A percentile compares a stretch with the other conserved stretches of the same genome.
These are phyloP conservation scores for Corylus americana DNA, from an alignment of 306 rosid species.

Conservation along the genomic window DNA sequence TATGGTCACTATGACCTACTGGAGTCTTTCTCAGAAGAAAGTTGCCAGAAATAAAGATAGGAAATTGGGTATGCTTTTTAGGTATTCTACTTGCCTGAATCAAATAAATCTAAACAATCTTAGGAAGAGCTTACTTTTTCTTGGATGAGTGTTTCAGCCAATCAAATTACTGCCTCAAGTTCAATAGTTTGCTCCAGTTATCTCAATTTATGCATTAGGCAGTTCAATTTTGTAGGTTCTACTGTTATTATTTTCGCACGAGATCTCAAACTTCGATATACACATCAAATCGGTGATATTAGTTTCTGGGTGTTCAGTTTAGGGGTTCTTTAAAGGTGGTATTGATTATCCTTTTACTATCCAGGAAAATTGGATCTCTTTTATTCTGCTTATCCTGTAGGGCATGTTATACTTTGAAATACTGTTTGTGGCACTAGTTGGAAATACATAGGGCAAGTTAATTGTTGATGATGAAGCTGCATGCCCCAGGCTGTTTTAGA, in stretches of 20 bases:
- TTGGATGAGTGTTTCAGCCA: slow-evolving; percentile 12
- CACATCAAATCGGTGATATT: neutral
- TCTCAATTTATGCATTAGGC: slow-evolving; percentile 36
- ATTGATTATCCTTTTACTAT: neutral
- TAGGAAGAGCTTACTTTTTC: slow-evolving; percentile 18
- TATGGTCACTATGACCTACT: slow-evolving; percentile 90
- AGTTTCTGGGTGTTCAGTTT: neutral
- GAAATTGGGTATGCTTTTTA: slow-evolving; percentile 28
- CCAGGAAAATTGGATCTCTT: neutral
- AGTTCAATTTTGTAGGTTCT: slow-evolving; percentile 36
- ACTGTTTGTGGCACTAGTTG: neutral
- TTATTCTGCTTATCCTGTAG: neutral
- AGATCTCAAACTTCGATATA: slow-evolving; percentile 19
- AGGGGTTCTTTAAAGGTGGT: neutral
- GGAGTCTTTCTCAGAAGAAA: slow-evolving; percentile 49
- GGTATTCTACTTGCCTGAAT: slow-evolving; percentile 16
- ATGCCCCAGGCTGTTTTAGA: neutral
- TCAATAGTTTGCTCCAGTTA: slow-evolving; percentile 29
- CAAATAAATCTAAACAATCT: slow-evolving; percentile 24
- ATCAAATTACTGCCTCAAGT: slow-evolving; percentile 13
- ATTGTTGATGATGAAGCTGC: neutral
- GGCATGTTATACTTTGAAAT: neutral
- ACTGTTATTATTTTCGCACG: neutral
- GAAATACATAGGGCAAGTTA: neutral
- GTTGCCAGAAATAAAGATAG: slow-evolving; percentile 34